Evolutionary conservation across 768 basidiomycete species (phyloP).

Genomic region (Phanerochaete sordida): DNA sequence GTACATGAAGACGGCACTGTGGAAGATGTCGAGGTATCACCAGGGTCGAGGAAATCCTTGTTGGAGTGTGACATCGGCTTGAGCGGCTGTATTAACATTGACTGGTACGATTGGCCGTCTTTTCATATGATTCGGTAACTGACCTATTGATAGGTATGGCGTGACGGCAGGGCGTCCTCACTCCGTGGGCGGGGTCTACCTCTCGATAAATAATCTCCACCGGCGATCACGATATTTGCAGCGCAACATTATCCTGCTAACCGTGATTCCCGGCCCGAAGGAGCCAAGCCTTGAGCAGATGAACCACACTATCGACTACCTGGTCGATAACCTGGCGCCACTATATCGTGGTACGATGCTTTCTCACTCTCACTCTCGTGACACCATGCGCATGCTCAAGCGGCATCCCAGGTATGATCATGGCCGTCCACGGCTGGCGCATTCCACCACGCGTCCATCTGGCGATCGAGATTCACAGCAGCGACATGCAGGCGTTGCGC

Average conservation of each 20-base stretch:
- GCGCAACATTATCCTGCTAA: conserved; percentile 17
- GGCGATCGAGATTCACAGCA: conserved; percentile 9
- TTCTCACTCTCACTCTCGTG: not conserved
- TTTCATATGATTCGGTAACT: too few species aligned
- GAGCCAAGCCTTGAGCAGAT: conserved; percentile 19
- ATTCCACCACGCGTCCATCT: conserved; percentile 2
- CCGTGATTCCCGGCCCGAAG: conserved; percentile 21
- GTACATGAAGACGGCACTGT: too few species aligned
- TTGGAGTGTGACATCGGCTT: too few species aligned
- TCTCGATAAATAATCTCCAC: too few species aligned
- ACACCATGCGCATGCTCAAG: not conserved
- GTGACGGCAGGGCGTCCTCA: too few species aligned
- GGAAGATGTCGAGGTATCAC: too few species aligned
- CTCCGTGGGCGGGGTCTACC: too few species aligned
- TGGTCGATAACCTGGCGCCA: conserved; percentile 9
- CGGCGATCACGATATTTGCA: too few species aligned
- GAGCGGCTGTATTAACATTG: too few species aligned
- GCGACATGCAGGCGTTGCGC: conserved; percentile 21
- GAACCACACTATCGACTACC: conserved; percentile 11
- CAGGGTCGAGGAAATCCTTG: too few species aligned
- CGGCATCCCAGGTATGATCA: not conserved
- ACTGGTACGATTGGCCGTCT: too few species aligned
- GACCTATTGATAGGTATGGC: too few species aligned
- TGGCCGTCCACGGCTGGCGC: not conserved
- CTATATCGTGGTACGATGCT: conserved; percentile 17